phyloP scores from a whole-genome alignment of 768 basidiomycete genomes.

The Trametes punicea region DNA sequence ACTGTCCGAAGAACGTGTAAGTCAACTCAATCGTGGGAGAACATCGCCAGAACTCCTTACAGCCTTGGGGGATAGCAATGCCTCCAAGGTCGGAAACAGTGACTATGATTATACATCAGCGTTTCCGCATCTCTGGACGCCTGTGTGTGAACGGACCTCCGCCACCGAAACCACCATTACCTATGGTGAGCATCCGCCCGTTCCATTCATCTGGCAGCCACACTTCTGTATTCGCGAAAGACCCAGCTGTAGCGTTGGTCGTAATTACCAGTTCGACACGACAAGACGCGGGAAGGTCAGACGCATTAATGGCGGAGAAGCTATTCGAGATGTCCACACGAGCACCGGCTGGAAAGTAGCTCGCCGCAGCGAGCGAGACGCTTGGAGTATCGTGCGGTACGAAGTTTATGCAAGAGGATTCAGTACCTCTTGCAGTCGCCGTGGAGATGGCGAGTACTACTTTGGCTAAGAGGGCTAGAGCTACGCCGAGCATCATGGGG shows the following conservation, averaged over 20 bases:
- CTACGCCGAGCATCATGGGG: background rate
- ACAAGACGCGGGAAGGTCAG: slow-evolving; percentile 23
- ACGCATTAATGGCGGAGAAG: slow-evolving; percentile 17
- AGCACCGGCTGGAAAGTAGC: slow-evolving; percentile 14
- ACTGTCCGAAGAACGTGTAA: background rate
- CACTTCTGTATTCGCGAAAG: slow-evolving; percentile 21
- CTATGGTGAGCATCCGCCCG: slow-evolving; percentile 26
- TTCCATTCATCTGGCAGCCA: slow-evolving; percentile 32
- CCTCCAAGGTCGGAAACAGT: slow-evolving; percentile 17
- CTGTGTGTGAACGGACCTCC: slow-evolving; percentile 13
- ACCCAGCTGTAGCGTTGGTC: slow-evolving; percentile 23
- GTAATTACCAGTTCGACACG: slow-evolving; percentile 22
- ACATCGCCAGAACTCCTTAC: slow-evolving; percentile 3
- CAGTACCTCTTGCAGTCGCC: background rate
- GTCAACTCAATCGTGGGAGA: background rate
- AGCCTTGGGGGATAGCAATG: slow-evolving; percentile 18
- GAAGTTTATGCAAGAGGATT: slow-evolving; percentile 6
- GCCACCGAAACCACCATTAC: slow-evolving; percentile 27
- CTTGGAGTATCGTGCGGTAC: background rate
- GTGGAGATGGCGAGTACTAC: background rate
- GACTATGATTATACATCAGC: slow-evolving; percentile 1
- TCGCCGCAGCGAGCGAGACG: slow-evolving; percentile 1
- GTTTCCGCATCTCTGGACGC: too few relatives aligned
- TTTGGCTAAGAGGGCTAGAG: background rate
- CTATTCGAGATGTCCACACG: slow-evolving; percentile 17